Percentiles rank a stretch among this genome's conserved stretches.
These are phyloP conservation scores for Dissophora ornata DNA, from an alignment of 192 early-diverging fungal species.

Conservation along the genomic window DNA sequence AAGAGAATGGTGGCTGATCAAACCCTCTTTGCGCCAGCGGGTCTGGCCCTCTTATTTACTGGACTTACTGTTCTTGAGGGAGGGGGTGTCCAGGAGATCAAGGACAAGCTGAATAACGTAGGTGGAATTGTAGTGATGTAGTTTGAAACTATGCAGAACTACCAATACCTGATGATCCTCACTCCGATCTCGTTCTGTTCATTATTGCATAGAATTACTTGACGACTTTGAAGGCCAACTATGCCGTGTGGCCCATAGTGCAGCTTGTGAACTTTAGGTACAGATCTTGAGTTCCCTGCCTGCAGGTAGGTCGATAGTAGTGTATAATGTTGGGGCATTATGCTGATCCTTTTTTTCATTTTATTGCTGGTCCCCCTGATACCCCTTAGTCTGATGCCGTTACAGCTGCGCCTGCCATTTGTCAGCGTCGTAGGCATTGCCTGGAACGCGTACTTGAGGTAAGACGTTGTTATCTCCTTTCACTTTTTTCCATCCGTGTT, in stretches of 20 bases:
- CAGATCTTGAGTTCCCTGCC: too few species aligned
- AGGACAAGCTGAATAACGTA: slow-evolving; percentile 67
- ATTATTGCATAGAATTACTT: slow-evolving; percentile 57
- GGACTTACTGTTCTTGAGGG: slow-evolving; percentile 74
- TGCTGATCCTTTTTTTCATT: too few species aligned
- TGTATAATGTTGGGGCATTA: too few species aligned
- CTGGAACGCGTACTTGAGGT: slow-evolving; percentile 81
- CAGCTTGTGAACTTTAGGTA: slow-evolving; percentile 78
- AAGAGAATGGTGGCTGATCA: slow-evolving; percentile 67
- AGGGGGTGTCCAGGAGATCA: slow-evolving; percentile 57
- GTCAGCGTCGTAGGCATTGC: slow-evolving; percentile 77
- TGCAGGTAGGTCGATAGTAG: too few species aligned
- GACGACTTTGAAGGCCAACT: slow-evolving; percentile 74
- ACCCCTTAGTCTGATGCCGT: slow-evolving; percentile 60
- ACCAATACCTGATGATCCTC: background rate
- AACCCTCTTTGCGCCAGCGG: slow-evolving; percentile 72
- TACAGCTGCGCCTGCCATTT: slow-evolving; percentile 75
- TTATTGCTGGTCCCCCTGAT: background rate
- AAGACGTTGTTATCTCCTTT: slow-evolving; percentile 5
- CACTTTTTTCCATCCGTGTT: background rate
- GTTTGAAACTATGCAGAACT: too few species aligned
- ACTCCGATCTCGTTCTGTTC: background rate
- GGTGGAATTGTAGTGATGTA: too few species aligned
- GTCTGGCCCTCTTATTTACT: slow-evolving; percentile 72
- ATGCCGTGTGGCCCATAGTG: slow-evolving; percentile 79